These are phyloP conservation scores for Cladophialophora carrionii DNA, from an alignment of 2,329 filamentous ascomycete species.

Conservation along the genomic window DNA sequence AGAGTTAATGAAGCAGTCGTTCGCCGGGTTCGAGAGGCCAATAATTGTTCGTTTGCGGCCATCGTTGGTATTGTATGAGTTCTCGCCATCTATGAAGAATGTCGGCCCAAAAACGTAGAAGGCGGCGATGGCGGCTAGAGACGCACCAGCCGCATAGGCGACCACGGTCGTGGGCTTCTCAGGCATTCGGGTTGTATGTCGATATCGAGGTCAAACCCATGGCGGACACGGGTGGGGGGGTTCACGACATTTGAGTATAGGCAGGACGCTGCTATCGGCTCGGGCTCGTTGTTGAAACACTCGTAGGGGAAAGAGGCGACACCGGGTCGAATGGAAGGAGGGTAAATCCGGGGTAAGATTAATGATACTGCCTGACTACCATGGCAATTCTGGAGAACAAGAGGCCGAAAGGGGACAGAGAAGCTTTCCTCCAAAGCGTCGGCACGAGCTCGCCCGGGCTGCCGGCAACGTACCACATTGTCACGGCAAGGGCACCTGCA, in stretches of 20 bases:
- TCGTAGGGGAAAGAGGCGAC: neutral
- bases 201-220: conserved; percentile 24
- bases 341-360: conserved; percentile 20
- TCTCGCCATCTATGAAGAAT: conserved; percentile 86
- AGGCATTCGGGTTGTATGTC: conserved; percentile 60
- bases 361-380: neutral
- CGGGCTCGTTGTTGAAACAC: neutral
- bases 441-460: neutral
- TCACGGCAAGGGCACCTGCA: no score
- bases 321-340: conserved; percentile 6
- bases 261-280: neutral
- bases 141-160: conserved; percentile 92
- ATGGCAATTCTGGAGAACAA: neutral
- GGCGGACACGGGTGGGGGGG: conserved; percentile 12
- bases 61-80: conserved; percentile 57
- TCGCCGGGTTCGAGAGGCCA: conserved; percentile 85
- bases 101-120: conserved; percentile 99
- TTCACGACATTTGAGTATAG: conserved; percentile 24
- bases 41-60: conserved; percentile 83
- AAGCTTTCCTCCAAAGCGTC: neutral
- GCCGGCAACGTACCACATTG: neutral
- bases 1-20: conserved; percentile 97
- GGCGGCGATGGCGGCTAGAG: conserved; percentile 88
- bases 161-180: conserved; percentile 81
- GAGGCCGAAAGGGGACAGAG: neutral